Evolutionary conservation across 2,329 filamentous ascomycete genomes (phyloP).

Genomic region (Fusarium humuli): DNA sequence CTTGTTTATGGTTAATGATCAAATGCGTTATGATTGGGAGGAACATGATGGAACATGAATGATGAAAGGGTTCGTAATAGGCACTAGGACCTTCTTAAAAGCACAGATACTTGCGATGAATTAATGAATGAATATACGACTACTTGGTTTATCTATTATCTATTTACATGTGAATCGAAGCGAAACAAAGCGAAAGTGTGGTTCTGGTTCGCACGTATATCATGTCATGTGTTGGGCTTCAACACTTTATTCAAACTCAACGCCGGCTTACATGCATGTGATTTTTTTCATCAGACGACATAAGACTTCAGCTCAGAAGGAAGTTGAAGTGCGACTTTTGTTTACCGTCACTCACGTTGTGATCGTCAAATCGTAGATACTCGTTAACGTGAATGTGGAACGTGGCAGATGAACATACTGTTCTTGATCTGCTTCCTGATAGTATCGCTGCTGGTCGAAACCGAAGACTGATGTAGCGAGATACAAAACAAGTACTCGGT

Average conservation of each 20-base stretch:
- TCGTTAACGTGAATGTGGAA: not conserved
- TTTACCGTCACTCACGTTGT: not conserved
- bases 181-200: slow-evolving; percentile 5
- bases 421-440: not conserved
- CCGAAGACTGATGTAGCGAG: not conserved
- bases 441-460: not conserved
- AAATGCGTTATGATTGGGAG: slow-evolving; percentile 31
- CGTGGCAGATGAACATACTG: not conserved
- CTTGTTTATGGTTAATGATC: slow-evolving; percentile 34
- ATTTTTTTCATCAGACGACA: slow-evolving; percentile 24
- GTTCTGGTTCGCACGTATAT: not conserved
- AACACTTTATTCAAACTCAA: slow-evolving; percentile 26
- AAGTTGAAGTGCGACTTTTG: not conserved
- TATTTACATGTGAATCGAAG: slow-evolving; percentile 20
- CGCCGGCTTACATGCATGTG: slow-evolving; percentile 33
- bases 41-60: slow-evolving; percentile 17
- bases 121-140: slow-evolving; percentile 42
- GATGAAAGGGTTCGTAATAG: slow-evolving; percentile 1
- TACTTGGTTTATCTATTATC: slow-evolving; percentile 29
- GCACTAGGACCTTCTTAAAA: not conserved
- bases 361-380: not conserved
- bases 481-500: not conserved
- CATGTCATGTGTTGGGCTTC: slow-evolving; percentile 2
- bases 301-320: not conserved
- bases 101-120: slow-evolving; percentile 1